Percentiles rank a stretch among this genome's conserved stretches.
phyloP scores from a whole-genome alignment of 495 filamentous ascomycete genomes.

The Podospora anserina region DNA sequence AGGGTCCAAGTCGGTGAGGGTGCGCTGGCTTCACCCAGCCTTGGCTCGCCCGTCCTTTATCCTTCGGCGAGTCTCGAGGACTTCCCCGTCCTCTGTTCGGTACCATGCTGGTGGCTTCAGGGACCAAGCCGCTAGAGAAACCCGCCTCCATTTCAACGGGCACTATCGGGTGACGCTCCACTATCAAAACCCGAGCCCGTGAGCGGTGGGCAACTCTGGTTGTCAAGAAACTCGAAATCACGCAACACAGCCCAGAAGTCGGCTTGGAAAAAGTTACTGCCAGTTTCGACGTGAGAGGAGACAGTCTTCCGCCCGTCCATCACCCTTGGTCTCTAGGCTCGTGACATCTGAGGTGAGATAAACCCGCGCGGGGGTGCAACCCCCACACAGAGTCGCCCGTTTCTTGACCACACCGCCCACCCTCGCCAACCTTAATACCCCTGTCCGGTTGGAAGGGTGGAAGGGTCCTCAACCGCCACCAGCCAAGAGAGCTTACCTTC shows the following conservation, averaged over 20 bases:
- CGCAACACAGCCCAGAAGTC: neutral
- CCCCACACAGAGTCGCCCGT: neutral
- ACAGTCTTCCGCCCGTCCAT: no score
- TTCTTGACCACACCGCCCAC: neutral
- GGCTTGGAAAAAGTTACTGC: neutral
- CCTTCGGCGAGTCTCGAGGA: no score
- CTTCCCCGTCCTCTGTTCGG: neutral
- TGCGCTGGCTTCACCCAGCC: neutral
- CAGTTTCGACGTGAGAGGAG: neutral
- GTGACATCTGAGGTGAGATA: neutral
- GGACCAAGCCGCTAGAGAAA: slow-evolving; percentile 1
- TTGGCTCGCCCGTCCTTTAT: no score
- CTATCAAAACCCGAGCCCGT: neutral
- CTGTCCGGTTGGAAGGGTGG: neutral
- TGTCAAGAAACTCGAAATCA: neutral
- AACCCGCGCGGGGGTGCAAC: neutral
- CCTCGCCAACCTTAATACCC: neutral
- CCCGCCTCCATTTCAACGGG: neutral
- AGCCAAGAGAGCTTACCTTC: slow-evolving; percentile 5
- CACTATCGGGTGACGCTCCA: slow-evolving; percentile 1
- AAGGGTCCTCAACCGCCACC: neutral
- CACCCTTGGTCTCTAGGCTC: neutral
- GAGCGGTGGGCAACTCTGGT: slow-evolving; percentile 4
- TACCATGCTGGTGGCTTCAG: slow-evolving; percentile 2
- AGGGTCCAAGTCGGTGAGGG: slow-evolving; percentile 1